Base-by-base conservation (phyloP, 257 asterid genomes). In the Jaltomata sinuosa region DNA sequence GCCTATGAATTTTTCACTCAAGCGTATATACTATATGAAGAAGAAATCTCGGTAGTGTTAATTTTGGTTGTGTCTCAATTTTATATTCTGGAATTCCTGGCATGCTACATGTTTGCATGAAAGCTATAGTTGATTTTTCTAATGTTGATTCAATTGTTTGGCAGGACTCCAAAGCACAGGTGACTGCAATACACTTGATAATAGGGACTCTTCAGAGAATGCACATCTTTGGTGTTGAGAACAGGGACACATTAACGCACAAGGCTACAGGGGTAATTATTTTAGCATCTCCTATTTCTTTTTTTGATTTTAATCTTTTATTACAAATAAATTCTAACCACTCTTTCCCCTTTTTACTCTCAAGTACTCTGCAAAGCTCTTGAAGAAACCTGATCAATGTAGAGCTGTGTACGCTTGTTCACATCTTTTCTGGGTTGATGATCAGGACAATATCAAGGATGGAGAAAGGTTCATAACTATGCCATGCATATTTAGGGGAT, bases 1-100 rank as follows among this genome's bases (percentile, higher is more conserved):
- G 99, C 99, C 82, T 97, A 97, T 82, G 99, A 97, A 89, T 95
- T 97, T 88, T 97, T 97, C 90, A 97, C 99, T 45, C 99, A 97
- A 89, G 99, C 99, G 76, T 97, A 97, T 90, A 91, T 97, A 87
- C 89, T 97, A 82, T 97, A 97, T 68, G 99, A 97, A 90, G 99
- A 97, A 91, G 99, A 97, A 91, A 93, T 95, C 83, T 88, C 98
- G 92, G 99, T 97, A 92, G 57, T 76, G 52, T 57, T 83, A 9
- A 40, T n/a, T n/a, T 27, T 52, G 45, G 45, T 86, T n/a, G 45
- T 52, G 9, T 64, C 42, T 40, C 80, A 6, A 34, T 15, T 65
- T 65, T 34, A 38, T 31, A 3, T 38, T 79, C 52, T 19, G 67
- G 64, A 68, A 25, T 71, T 87, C 42, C 81, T 79, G 22, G 29